Base-by-base conservation (phyloP, 2,329 filamentous ascomycete species). In the Cytospora piceicola region DNA sequence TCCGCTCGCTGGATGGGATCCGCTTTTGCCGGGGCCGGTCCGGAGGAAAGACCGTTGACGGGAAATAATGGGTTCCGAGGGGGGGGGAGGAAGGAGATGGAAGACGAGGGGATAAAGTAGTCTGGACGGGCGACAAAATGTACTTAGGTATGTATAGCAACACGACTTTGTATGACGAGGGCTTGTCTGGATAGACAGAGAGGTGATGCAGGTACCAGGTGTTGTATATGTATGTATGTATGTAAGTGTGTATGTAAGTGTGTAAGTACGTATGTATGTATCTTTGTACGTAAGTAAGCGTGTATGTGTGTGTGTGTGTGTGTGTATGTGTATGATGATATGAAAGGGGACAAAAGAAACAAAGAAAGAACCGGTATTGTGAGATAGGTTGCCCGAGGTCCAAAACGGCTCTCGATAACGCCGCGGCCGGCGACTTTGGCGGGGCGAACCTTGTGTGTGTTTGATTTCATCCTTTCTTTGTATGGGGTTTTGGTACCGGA, bases 1-100 rank as follows among this genome's bases (percentile, higher is more conserved):
- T 54, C 58, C 58, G 46, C 34, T 49, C 49, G 36, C 30, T 46
- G 27, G 27, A 29, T 17, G 49, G 49, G 32, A 29, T 52, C 52
- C 36, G 54, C 30, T 17, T 54, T 51, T 59, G 42, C 60, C 64
- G 36, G 64, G 30, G 49, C 36, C 56, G 64, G 56, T 66, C 55
- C 55, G 60, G 59, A 54, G 27, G 54, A 36, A 58, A 30, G 27
- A 57, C 34, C 12, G 34, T 36, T 36, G 34, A 36, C 46, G 60
- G 46, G 53, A 46, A 63, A 49, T 63, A 63, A 49, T 63, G 55
- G 58, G 52, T 49, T 39, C 22, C 49, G 60, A n/a, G 36, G 20
- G n/a, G 51, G 20, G 29, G n/a, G 46, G 58, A 11, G 39, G n/a
- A 30, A 12, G 42, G 27, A 22, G n/a, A 52, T 36, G 14, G 30